Evolutionary conservation across 495 filamentous ascomycete genomes (phyloP).

Genomic region (Cercophora sp.): DNA sequence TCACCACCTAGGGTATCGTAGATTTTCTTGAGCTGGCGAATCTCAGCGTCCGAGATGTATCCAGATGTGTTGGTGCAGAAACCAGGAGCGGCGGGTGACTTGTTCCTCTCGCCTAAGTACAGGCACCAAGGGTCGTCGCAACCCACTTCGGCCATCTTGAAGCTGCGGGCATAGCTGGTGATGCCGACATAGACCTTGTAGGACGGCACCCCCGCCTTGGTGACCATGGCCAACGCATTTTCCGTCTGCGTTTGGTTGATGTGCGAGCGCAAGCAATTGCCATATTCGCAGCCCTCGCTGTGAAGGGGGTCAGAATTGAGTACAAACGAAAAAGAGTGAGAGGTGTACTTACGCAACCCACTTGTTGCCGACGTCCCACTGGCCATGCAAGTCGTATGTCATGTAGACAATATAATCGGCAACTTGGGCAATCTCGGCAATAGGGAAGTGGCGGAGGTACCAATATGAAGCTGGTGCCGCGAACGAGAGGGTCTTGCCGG

Average conservation of each 20-base stretch:
- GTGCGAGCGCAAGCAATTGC: constrained; percentile 41
- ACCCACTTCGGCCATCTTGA: constrained; percentile 23
- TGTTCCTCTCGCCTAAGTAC: neutral
- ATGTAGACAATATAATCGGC: constrained; percentile 30
- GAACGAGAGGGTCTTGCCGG: constrained; percentile 21
- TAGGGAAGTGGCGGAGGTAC: constrained; percentile 7
- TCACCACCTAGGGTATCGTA: constrained; percentile 11
- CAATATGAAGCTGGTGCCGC: constrained; percentile 15
- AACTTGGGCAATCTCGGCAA: neutral
- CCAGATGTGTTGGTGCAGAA: constrained; percentile 31
- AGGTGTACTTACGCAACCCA: constrained; percentile 3
- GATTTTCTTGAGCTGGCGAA: constrained; percentile 16
- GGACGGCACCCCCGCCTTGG: constrained; percentile 41
- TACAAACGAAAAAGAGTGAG: constrained; percentile 5
- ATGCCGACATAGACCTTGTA: constrained; percentile 36
- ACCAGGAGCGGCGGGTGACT: constrained; percentile 12
- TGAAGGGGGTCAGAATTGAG: neutral
- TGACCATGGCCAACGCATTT: constrained; percentile 40
- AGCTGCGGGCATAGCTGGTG: constrained; percentile 33
- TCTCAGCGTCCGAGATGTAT: constrained; percentile 26
- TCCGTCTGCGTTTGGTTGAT: constrained; percentile 42
- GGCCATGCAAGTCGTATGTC: constrained; percentile 27
- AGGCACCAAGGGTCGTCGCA: constrained; percentile 2
- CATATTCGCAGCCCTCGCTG: constrained; percentile 27
- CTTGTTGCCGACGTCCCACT: constrained; percentile 17